Percentiles rank a stretch among this genome's conserved stretches.
phyloP scores from a whole-genome alignment of 2,329 filamentous ascomycete species.

The Lecanoromycetidae sp. region DNA sequence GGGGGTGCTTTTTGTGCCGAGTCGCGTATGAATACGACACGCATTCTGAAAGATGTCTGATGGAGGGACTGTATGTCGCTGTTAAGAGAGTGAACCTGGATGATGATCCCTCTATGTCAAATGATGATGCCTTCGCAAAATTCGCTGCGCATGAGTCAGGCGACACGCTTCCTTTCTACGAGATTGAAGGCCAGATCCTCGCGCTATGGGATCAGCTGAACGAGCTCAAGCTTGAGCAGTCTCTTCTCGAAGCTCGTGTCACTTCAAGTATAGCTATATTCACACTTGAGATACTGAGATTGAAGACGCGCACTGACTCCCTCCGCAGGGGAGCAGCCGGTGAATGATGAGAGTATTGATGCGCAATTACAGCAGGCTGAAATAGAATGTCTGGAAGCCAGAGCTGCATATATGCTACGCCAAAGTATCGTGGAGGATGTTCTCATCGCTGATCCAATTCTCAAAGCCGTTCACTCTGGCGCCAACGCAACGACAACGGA shows the following conservation, averaged over 20 bases:
- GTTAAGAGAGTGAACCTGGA: not conserved
- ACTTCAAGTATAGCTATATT: no score
- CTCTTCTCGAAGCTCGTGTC: constrained; percentile 44
- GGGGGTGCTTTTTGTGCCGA: no score
- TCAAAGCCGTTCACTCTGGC: constrained; percentile 64
- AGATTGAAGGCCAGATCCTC: constrained; percentile 53
- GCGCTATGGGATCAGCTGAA: constrained; percentile 60
- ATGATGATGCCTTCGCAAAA: constrained; percentile 3
- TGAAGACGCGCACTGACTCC: not conserved
- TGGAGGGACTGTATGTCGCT: not conserved
- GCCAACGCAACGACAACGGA: constrained; percentile 54
- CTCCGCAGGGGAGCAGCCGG: not conserved
- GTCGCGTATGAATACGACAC: no score
- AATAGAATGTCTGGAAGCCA: constrained; percentile 55
- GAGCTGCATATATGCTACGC: constrained; percentile 56
- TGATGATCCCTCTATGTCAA: not conserved
- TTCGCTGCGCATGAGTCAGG: constrained; percentile 17
- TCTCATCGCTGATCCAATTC: constrained; percentile 59
- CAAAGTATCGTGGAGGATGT: constrained; percentile 58
- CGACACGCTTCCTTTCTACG: constrained; percentile 47
- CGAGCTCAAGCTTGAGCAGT: constrained; percentile 59
- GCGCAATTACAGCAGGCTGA: constrained; percentile 44
- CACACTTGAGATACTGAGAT: no score
- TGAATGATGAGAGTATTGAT: constrained; percentile 40
- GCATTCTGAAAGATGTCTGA: not conserved